A percentile compares a stretch with the other conserved stretches of the same genome.
phyloP scores from a whole-genome alignment of 768 basidiomycete genomes.

The Trametes elegans region DNA sequence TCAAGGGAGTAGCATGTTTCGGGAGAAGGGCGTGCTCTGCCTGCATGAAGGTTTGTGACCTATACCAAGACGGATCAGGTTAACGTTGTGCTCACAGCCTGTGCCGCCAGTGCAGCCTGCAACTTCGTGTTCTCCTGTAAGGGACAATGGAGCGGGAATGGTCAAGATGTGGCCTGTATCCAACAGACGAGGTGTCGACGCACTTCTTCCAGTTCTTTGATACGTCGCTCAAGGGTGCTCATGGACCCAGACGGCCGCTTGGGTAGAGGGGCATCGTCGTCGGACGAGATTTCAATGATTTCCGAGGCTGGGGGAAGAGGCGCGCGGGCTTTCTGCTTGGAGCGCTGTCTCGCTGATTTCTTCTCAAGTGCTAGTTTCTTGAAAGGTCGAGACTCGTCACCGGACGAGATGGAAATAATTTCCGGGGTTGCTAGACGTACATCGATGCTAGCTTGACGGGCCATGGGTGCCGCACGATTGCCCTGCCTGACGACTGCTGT shows the following conservation, averaged over 20 bases:
- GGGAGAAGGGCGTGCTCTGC: not conserved
- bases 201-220: constrained; percentile 19
- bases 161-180: not conserved
- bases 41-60: not conserved
- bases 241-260: constrained; percentile 3
- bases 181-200: not conserved
- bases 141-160: not conserved
- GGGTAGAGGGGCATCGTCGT: constrained; percentile 16
- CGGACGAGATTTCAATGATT: constrained; percentile 27
- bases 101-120: not conserved
- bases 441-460: constrained; percentile 2
- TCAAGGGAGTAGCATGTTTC: not conserved
- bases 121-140: constrained; percentile 9
- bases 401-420: constrained; percentile 23
- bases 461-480: constrained; percentile 12
- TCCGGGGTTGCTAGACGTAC: not conserved
- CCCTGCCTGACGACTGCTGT: constrained; percentile 6
- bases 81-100: not conserved
- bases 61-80: not conserved
- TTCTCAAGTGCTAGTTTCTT: constrained; percentile 4
- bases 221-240: constrained; percentile 1
- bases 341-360: not conserved
- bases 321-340: constrained; percentile 16
- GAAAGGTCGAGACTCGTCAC: constrained; percentile 16
- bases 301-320: constrained; percentile 14